phyloP scores from a whole-genome alignment of 2,329 filamentous ascomycete species.

The Fusarium subtropicale region DNA sequence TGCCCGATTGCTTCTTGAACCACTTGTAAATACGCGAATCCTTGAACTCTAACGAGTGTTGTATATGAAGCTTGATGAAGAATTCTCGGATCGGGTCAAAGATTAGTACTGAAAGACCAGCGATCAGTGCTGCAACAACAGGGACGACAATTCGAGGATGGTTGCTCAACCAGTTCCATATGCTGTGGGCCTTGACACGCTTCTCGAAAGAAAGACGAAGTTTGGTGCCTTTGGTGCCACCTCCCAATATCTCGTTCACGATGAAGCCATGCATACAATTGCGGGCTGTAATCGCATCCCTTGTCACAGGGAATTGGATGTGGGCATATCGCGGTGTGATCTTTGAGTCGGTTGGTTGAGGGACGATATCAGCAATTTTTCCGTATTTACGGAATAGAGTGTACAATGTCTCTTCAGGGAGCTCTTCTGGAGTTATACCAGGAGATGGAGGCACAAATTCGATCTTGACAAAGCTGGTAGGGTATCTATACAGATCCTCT shows the following conservation, averaged over 20 bases:
- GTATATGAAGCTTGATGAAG: constrained; percentile 90
- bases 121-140: constrained; percentile 80
- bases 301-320: constrained; percentile 78
- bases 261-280: constrained; percentile 92
- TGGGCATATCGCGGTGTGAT: constrained; percentile 82
- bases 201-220: constrained; percentile 87
- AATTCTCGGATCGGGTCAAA: constrained; percentile 96
- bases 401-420: constrained; percentile 89
- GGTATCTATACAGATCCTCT: constrained; percentile 88
- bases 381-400: constrained; percentile 90
- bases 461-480: constrained; percentile 79
- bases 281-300: constrained; percentile 86
- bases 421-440: constrained; percentile 77
- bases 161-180: constrained; percentile 86
- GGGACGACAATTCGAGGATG: constrained; percentile 93
- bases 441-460: constrained; percentile 83
- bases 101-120: constrained; percentile 84
- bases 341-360: constrained; percentile 88
- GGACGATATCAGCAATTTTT: constrained; percentile 86
- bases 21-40: constrained; percentile 81
- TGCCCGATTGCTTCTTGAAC: constrained; percentile 74
- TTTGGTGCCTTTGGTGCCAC: constrained; percentile 79
- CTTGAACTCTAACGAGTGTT: constrained; percentile 77
- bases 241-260: constrained; percentile 75
- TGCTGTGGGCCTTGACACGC: constrained; percentile 79